Base-by-base conservation (phyloP, 78 protist genomes). In the Dictyostelium capitatum region DNA sequence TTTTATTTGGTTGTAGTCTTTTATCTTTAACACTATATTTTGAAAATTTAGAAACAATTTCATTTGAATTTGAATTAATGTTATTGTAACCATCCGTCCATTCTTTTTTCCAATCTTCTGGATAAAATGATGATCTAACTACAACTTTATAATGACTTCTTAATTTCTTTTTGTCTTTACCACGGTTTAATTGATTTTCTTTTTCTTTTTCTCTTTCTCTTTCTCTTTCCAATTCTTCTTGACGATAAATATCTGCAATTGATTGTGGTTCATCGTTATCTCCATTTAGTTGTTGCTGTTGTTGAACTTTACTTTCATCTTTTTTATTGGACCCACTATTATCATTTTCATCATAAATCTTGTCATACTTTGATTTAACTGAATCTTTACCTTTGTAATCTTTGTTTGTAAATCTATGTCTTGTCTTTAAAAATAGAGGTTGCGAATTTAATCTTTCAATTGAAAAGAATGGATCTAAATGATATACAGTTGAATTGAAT, bases 61-160 rank as follows among this genome's bases (percentile, higher is more conserved):
- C 28, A 25, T 4, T 56, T 32, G 83, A 59, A 37, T 32, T 37
- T 56, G 83, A 50, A 79, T 79, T 79, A 54, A 79, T 32, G 2
- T 79, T 70, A 19, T 1, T 19, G 20, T 17, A 79, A 20, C 83
- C 83, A 37, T 79, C 83, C 20, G 56, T 6, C 83, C 83, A 79
- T 79, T 79, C 83, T 56, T 79, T 79, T 79, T 47, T 79, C 83
- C 83, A 79, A 54, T 30, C 70, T 8, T 79, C 72, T 19, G 51
- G 72, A 79, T 79, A 20, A 79, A 79, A 54, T 79, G 57, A 64
- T 28, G 20, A 15, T 79, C 83, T 51, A 20, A 54, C 46, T 5
- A 54, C 41, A 7, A 48, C 59, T 32, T 56, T 79, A 23, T 50
- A 25, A 50, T 77, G 82, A 28, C 17, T 50, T 25, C 41, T 79